Percentiles rank a stretch among this genome's conserved stretches.
phyloP scores from a whole-genome alignment of 768 basidiomycete species.

The Neoboletus subvelutipes region DNA sequence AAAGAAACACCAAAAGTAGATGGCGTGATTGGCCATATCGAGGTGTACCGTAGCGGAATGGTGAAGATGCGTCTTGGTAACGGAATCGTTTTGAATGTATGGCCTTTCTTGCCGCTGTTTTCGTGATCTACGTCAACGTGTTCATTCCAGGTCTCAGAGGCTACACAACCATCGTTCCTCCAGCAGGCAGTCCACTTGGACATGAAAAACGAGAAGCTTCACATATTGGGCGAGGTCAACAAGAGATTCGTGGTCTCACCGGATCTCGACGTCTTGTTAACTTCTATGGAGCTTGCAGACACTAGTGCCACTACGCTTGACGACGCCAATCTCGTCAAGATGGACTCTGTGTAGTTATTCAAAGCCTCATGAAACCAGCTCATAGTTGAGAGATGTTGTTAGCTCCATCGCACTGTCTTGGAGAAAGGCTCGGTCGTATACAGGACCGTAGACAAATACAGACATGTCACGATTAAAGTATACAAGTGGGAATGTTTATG shows the following conservation, averaged over 20 bases:
- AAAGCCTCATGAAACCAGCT: background rate
- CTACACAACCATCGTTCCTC: slow-evolving; percentile 83
- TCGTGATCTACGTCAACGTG: background rate
- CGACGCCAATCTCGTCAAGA: slow-evolving; percentile 51
- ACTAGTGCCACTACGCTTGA: slow-evolving; percentile 32
- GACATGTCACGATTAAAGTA: background rate
- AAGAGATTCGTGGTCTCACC: slow-evolving; percentile 84
- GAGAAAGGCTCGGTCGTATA: background rate
- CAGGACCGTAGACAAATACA: slow-evolving; percentile 1
- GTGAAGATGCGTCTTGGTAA: slow-evolving; percentile 85
- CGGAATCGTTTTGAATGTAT: slow-evolving; percentile 80
- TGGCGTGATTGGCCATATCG: slow-evolving; percentile 80
- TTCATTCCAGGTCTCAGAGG: slow-evolving; percentile 64
- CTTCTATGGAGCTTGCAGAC: slow-evolving; percentile 60
- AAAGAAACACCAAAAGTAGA: slow-evolving; percentile 49
- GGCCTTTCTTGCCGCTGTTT: background rate
- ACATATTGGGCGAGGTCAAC: slow-evolving; percentile 83
- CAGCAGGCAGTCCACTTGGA: slow-evolving; percentile 85
- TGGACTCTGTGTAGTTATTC: slow-evolving; percentile 39
- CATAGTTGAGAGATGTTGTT: background rate
- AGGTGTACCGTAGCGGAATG: slow-evolving; percentile 80
- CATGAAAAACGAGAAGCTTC: slow-evolving; percentile 51
- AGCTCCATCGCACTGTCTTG: background rate
- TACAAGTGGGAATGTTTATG: background rate
- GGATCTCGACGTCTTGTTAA: slow-evolving; percentile 72